Conservation (phyloP, 768 basidiomycete species). For the Podaxis sp. region DNA sequence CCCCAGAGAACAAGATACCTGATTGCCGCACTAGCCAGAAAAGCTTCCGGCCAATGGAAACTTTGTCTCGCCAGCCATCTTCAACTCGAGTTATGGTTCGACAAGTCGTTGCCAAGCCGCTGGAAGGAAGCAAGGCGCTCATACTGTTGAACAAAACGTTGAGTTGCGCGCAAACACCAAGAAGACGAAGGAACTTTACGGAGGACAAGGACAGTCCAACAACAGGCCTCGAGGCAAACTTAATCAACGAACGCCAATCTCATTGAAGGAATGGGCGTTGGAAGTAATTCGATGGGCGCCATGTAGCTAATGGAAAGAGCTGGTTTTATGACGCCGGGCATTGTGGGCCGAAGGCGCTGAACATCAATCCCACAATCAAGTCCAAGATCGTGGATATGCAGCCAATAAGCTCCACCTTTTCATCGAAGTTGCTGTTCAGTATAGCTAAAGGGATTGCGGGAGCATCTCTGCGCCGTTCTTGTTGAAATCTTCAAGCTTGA, state of each 20-base stretch:
- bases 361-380: background rate
- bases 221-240: background rate
- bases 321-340: background rate
- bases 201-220: background rate
- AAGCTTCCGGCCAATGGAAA: background rate
- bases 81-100: no score
- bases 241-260: background rate
- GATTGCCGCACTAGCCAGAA: background rate
- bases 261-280: background rate
- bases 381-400: background rate
- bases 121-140: background rate
- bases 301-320: background rate
- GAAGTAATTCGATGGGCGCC: background rate
- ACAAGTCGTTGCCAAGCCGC: background rate
- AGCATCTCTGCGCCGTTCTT: background rate
- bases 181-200: background rate
- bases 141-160: background rate
- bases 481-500: background rate
- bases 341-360: background rate
- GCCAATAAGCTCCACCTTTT: background rate
- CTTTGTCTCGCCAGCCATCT: no score
- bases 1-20: background rate
- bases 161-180: background rate
- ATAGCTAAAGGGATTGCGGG: background rate
- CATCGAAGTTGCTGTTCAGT: background rate